Evolutionary conservation across 106 monocot genomes (phyloP).

Genomic region (Dioscorea dumetorum): DNA sequence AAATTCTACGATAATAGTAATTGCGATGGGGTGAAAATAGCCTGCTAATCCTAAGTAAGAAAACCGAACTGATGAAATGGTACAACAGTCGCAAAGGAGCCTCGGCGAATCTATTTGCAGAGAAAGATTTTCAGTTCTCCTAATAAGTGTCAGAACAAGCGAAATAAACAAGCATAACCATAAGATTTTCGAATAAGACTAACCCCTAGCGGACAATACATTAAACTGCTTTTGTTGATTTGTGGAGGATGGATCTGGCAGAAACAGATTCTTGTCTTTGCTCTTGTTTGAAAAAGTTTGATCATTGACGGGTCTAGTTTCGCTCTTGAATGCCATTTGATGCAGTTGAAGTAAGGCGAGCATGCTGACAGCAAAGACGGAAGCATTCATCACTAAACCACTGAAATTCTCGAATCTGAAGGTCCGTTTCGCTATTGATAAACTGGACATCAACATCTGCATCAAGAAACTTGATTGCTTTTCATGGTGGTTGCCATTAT

Average conservation of each 20-base stretch:
- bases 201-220: slow-evolving; percentile 74
- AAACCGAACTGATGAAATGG: neutral
- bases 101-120: neutral
- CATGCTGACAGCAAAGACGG: slow-evolving; percentile 81
- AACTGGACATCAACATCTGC: slow-evolving; percentile 48
- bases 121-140: neutral
- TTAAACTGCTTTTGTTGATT: slow-evolving; percentile 35
- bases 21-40: neutral
- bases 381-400: slow-evolving; percentile 61
- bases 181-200: neutral
- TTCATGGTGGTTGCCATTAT: slow-evolving; percentile 2
- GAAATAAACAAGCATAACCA: neutral
- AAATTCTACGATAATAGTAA: too few species aligned
- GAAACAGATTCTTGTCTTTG: slow-evolving; percentile 4
- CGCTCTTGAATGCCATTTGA: slow-evolving; percentile 38
- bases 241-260: slow-evolving; percentile 9
- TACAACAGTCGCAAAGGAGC: neutral
- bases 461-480: slow-evolving; percentile 25
- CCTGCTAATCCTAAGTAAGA: neutral
- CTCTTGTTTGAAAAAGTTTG: slow-evolving; percentile 9
- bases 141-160: neutral
- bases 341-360: slow-evolving; percentile 71
- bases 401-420: slow-evolving; percentile 32
- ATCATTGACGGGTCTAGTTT: slow-evolving; percentile 9
- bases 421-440: slow-evolving; percentile 40